Percentiles rank a stretch among this genome's conserved stretches.
These are phyloP conservation scores for Saccharomyces hybrid DNA, from an alignment of 1,139 yeast species.

Conservation along the genomic window DNA sequence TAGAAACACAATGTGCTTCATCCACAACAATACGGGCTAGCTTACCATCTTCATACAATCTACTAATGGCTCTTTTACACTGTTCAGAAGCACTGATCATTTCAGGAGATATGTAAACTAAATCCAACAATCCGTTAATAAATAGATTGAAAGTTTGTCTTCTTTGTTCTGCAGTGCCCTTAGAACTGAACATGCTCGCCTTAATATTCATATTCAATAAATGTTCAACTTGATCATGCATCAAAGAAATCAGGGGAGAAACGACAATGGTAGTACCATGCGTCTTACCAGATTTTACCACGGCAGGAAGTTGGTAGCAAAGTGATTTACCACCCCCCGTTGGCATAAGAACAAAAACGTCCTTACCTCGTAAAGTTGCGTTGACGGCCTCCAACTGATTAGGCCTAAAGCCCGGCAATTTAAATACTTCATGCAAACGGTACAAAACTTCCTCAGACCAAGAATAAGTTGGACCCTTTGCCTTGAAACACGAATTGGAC, in stretches of 20 bases:
- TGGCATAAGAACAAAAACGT: slow-evolving; percentile 95
- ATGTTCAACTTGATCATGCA: slow-evolving; percentile 96
- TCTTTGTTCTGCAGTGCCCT: slow-evolving; percentile 57
- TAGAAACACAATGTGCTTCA: slow-evolving; percentile 97
- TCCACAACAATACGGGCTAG: slow-evolving; percentile 89
- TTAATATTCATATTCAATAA: slow-evolving; percentile 55
- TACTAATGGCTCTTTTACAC: slow-evolving; percentile 57
- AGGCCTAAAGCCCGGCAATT: slow-evolving; percentile 60
- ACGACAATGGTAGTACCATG: slow-evolving; percentile 84
- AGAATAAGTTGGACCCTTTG: slow-evolving; percentile 30
- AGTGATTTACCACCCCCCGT: slow-evolving; percentile 98
- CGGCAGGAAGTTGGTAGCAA: slow-evolving; percentile 92
- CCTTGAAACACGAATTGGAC: not conserved
- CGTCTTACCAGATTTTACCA: slow-evolving; percentile 65
- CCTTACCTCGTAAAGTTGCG: slow-evolving; percentile 72
- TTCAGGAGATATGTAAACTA: slow-evolving; percentile 91
- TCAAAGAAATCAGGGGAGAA: slow-evolving; percentile 88
- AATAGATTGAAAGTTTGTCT: slow-evolving; percentile 56
- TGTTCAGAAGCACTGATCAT: slow-evolving; percentile 76
- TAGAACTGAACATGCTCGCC: slow-evolving; percentile 88
- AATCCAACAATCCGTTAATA: slow-evolving; percentile 56
- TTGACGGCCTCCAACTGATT: slow-evolving; percentile 85
- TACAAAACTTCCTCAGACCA: slow-evolving; percentile 64
- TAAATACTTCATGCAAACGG: slow-evolving; percentile 53
- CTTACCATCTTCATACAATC: slow-evolving; percentile 45